A percentile compares a stretch with the other conserved stretches of the same genome.
Evolutionary conservation across 2,329 filamentous ascomycete genomes (phyloP).

Genomic region (Diaporthe sp.): DNA sequence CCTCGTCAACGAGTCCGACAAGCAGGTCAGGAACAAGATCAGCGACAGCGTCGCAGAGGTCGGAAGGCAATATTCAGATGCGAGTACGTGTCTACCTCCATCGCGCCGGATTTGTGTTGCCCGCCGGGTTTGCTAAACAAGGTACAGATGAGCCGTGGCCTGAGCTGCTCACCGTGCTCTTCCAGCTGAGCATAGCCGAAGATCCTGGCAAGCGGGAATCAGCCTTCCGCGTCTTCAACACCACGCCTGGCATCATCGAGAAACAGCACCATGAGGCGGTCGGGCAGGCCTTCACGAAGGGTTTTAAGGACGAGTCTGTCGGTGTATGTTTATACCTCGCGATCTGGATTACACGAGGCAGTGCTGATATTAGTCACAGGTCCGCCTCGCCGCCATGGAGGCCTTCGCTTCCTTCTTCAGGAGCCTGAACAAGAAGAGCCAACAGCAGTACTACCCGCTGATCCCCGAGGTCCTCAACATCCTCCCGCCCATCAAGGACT

Average conservation of each 20-base stretch:
- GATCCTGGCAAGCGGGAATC: constrained; percentile 90
- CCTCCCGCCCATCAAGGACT: constrained; percentile 92
- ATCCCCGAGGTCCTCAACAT: constrained; percentile 95
- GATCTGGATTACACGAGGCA: not conserved
- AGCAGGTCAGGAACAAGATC: constrained; percentile 90
- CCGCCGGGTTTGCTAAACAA: constrained; percentile 30
- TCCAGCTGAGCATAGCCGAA: constrained; percentile 88
- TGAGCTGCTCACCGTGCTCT: constrained; percentile 87
- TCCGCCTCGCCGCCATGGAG: constrained; percentile 94
- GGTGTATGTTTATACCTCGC: constrained; percentile 65
- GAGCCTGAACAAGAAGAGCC: constrained; percentile 87
- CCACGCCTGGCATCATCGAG: constrained; percentile 95
- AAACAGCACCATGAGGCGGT: constrained; percentile 96
- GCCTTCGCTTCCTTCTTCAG: constrained; percentile 97
- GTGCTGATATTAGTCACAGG: constrained; percentile 61
- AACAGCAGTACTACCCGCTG: constrained; percentile 88
- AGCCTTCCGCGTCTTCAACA: constrained; percentile 94
- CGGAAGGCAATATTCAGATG: constrained; percentile 93
- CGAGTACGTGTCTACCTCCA: constrained; percentile 70
- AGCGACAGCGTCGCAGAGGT: constrained; percentile 98
- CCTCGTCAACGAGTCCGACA: constrained; percentile 79
- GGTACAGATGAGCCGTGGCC: constrained; percentile 84
- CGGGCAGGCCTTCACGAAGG: constrained; percentile 86
- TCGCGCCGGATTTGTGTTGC: not conserved
- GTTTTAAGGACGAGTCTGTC: constrained; percentile 90